A percentile compares a stretch with the other conserved stretches of the same genome.
Conservation (phyloP, 1,284 basidiomycete genomes). For the Exobasidium rhododendri region DNA sequence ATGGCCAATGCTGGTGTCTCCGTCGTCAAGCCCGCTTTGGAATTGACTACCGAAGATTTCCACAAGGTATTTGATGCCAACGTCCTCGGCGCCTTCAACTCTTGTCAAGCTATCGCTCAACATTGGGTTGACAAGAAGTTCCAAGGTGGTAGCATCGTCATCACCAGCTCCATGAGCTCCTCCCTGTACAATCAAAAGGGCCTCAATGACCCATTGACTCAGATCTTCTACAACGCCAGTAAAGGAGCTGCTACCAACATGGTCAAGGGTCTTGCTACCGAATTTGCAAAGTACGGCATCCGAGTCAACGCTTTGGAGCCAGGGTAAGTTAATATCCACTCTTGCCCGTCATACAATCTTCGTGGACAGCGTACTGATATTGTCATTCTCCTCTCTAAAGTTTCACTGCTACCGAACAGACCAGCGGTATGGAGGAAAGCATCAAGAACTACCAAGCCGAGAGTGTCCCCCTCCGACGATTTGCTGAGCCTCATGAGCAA, state of each 20-base stretch:
- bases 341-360: neutral
- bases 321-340: constrained; percentile 14
- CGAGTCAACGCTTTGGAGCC: constrained; percentile 54
- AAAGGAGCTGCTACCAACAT: constrained; percentile 55
- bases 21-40: constrained; percentile 54
- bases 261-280: constrained; percentile 54
- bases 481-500: constrained; percentile 54
- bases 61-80: constrained; percentile 54
- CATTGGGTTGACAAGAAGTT: constrained; percentile 52
- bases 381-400: neutral
- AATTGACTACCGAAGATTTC: constrained; percentile 51
- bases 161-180: constrained; percentile 54
- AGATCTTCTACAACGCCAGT: constrained; percentile 54
- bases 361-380: too few relatives aligned
- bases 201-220: constrained; percentile 46
- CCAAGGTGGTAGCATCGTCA: constrained; percentile 54
- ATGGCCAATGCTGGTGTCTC: constrained; percentile 53
- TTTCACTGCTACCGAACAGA: constrained; percentile 56
- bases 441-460: constrained; percentile 53
- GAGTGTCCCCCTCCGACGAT: constrained; percentile 50
- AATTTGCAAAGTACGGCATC: constrained; percentile 53
- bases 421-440: constrained; percentile 50
- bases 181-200: constrained; percentile 51
- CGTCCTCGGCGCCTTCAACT: constrained; percentile 55
- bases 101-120: constrained; percentile 49